These are phyloP conservation scores for Trypethelium eluteriae DNA, from an alignment of 495 filamentous ascomycete species.

Conservation along the genomic window DNA sequence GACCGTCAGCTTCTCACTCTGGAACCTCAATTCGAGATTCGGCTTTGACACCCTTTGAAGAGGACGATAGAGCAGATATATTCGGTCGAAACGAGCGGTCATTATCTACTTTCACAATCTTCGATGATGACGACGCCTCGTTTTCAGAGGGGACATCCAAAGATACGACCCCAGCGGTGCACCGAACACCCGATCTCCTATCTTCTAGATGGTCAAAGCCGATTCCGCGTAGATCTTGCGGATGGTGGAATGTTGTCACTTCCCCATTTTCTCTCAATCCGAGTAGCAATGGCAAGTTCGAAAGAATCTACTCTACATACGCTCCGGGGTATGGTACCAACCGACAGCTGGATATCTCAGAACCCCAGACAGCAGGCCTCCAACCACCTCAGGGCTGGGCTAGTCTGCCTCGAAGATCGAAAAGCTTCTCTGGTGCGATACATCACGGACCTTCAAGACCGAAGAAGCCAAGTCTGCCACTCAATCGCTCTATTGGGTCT, in stretches of 20 bases:
- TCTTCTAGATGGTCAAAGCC: conserved; percentile 25
- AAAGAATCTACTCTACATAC: background rate
- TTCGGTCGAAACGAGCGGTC: conserved; percentile 13
- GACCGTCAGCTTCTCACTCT: background rate
- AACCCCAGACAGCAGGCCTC: background rate
- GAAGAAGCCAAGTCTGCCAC: background rate
- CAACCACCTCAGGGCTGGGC: background rate
- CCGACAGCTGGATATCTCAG: background rate
- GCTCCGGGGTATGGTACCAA: conserved; percentile 10
- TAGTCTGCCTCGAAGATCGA: background rate
- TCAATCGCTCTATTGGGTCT: background rate
- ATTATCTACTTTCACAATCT: conserved; percentile 47
- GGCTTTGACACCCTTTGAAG: conserved; percentile 28
- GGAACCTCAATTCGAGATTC: conserved; percentile 21
- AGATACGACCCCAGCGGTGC: conserved; percentile 16
- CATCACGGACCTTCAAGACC: background rate
- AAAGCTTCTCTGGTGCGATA: conserved; percentile 8
- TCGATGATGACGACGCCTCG: conserved; percentile 48
- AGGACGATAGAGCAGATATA: conserved; percentile 21
- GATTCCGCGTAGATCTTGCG: conserved; percentile 55
- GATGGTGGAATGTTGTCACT: conserved; percentile 84
- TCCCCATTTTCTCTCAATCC: conserved; percentile 52
- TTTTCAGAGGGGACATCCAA: conserved; percentile 17
- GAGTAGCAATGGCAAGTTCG: background rate
- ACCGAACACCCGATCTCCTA: conserved; percentile 11